Conservation (phyloP, 1,284 basidiomycete species). For the Heterobasidion annosum region DNA sequence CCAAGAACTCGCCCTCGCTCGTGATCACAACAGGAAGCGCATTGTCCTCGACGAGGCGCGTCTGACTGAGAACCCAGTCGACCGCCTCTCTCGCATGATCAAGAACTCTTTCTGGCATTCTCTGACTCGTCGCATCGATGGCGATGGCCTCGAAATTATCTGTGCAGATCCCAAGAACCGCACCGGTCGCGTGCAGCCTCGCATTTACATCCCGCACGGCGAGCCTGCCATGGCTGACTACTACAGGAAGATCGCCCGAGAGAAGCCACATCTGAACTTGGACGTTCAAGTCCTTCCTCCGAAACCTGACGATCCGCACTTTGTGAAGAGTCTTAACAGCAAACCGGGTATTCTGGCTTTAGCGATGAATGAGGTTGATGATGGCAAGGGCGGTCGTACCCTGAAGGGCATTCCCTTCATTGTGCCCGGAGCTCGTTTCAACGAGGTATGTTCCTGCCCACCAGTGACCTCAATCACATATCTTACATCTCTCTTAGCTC, state of each 20-base stretch:
- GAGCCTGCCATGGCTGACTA: conserved; percentile 94
- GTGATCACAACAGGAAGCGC: conserved; percentile 89
- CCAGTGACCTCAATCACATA: background rate
- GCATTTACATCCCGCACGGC: conserved; percentile 90
- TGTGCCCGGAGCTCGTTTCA: conserved; percentile 95
- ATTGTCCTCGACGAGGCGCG: conserved; percentile 98
- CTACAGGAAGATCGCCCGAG: conserved; percentile 73
- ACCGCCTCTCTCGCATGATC: conserved; percentile 96
- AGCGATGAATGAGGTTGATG: conserved; percentile 91
- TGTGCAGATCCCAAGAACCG: conserved; percentile 96
- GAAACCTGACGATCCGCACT: conserved; percentile 80
- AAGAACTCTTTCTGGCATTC: conserved; percentile 98
- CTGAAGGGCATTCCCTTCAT: conserved; percentile 94
- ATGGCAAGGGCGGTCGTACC: conserved; percentile 68
- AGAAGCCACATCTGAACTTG: conserved; percentile 86
- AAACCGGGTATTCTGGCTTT: conserved; percentile 92
- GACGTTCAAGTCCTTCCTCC: conserved; percentile 85
- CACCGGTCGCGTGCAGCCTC: conserved; percentile 76
- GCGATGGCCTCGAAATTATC: conserved; percentile 93
- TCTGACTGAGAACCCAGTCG: conserved; percentile 94
- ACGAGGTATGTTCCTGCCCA: conserved; percentile 60
- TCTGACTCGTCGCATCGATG: conserved; percentile 93
- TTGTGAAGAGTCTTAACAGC: conserved; percentile 89
- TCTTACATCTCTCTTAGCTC: conserved; percentile 33
- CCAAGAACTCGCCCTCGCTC: conserved; percentile 96